Base-by-base conservation (phyloP, 2,329 filamentous ascomycete species). In the Calcarisporium arbuscula region DNA sequence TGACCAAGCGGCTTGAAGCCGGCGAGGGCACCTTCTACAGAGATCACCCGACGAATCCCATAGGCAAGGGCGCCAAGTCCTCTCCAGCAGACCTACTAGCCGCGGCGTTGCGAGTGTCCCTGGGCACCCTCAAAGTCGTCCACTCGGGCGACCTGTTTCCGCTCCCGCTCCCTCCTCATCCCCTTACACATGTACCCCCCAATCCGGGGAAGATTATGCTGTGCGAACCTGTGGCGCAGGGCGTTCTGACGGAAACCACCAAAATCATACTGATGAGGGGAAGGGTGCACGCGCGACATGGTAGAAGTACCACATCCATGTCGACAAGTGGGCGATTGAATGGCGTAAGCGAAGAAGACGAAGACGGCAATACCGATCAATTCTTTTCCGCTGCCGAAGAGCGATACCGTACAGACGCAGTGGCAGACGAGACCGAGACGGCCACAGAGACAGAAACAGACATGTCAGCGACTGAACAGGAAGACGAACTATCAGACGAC, bases 171-270 rank as follows among this genome's bases (percentile, higher is more conserved):
- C 77, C 84, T 8, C 77, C 87, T 3, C 88, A 95, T 58, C 83
- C 88, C 10, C 82, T 94, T 43, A 94, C 88, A 8, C 87, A 95
- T 59, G 77, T 85, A 14, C 79, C 85, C 17, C 77, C 87, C 11
- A 85, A 86, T 27, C 87, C 89, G 0, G 92, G 86, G 27, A 88
- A 83, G 60, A 85, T 96, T 41, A 80, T 85, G 30, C 77, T 94
- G n/a, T 96, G 89, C 55, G 92, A 98, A 56, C 92, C 92, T 8
- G 88, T 96, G 12, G 79, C 85, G 6, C 92, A 98, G 59, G 92
- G 92, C 8, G 59, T 92, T 5, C 57, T 98, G 30, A 72, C 80
- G 8, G 72, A 85, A 1, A 73, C 67, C 10, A 98, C 89, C 12
- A 88, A 84, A 50, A 86, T 98, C 38, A 80, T 98, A 17, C 69